Conservation (phyloP, 257 asterid genomes). For the Ajuga chamaepitys region DNA sequence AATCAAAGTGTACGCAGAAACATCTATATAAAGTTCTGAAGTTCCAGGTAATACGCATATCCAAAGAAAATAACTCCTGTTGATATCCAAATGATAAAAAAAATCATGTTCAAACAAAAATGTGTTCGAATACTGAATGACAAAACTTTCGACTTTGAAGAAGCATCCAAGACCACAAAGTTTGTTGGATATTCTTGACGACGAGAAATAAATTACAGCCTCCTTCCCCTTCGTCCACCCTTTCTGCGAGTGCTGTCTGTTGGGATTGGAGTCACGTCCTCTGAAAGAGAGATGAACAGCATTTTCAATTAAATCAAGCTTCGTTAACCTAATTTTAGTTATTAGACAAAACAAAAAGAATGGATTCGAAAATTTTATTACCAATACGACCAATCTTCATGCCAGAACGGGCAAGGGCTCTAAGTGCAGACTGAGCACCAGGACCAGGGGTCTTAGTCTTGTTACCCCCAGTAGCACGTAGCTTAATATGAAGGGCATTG, state of each 20-base stretch:
- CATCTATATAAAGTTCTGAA: not conserved
- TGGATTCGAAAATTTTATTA: not conserved
- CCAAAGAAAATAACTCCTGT: not conserved
- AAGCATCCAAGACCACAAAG: slow-evolving; percentile 9
- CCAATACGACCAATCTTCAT: slow-evolving; percentile 97
- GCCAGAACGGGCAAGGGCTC: slow-evolving; percentile 95
- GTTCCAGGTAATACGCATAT: not conserved
- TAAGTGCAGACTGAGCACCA: slow-evolving; percentile 92
- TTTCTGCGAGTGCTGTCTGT: slow-evolving; percentile 67
- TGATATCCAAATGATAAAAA: slow-evolving; percentile 9
- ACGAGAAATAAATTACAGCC: slow-evolving; percentile 30
- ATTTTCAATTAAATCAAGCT: not conserved
- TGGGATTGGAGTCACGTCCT: slow-evolving; percentile 73
- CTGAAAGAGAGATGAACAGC: slow-evolving; percentile 13
- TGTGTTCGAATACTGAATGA: slow-evolving; percentile 10
- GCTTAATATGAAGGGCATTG: slow-evolving; percentile 82
- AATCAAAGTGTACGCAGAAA: not conserved
- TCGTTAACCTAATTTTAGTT: not conserved
- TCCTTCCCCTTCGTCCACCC: slow-evolving; percentile 76
- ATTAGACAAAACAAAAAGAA: not conserved
- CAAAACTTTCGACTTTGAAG: slow-evolving; percentile 9
- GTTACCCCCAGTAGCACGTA: slow-evolving; percentile 95
- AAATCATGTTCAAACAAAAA: slow-evolving; percentile 8
- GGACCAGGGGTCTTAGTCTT: slow-evolving; percentile 98
- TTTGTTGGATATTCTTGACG: not conserved